Evolutionary conservation across 1,139 yeast genomes (phyloP), one percentile per base, ranked within the genome.

Genomic region (Scheffersomyces lignicola): DNA sequence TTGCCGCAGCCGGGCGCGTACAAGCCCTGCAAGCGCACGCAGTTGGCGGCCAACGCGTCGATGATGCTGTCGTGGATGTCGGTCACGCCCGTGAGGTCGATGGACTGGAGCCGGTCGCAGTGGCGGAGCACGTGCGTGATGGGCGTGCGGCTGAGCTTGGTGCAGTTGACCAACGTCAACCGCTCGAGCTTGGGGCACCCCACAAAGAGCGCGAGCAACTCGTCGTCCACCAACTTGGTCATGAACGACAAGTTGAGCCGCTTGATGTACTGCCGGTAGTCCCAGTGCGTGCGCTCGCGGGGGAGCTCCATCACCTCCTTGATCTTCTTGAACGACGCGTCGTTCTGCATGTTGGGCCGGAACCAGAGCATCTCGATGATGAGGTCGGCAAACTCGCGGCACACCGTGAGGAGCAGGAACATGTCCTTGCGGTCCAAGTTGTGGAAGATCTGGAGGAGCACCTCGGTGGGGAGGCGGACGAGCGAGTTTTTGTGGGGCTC

Each of bases 41-140:
- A 89, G 52, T 78, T 73, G 10, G 58, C 54, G 1, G 96, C 90
- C 47, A 90, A 66, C n/a, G 86, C 79, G 30, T 64, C 48, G 39
- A 89, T 76, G 7, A 89, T 79, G 34, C 74, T 79, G 62, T 90
- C 96, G 41, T 70, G 76, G 35, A 70, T 66, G 44, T 74, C 78
- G 28, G 72, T 73, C n/a, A 88, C 83, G n/a, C 94, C 92, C 0
- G 96, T 83, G 49, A 92, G 72, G 61, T 92, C 98, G 33, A 92
- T 83, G 28, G 95, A 85, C 56, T 87, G 95, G 39, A 92, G 63
- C 44, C 78, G 72, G 41, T 73, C 74, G 58, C 96, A 88, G 23
- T 78, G 77, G 36, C 66, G 56, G 31, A 90, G 60, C 8, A 89
- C 79, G 3, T 66, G 63, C 3, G 84, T 70, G 24, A 90, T 76